Base-by-base conservation (phyloP, 306 rosid species). In the Vigna hirtella region DNA sequence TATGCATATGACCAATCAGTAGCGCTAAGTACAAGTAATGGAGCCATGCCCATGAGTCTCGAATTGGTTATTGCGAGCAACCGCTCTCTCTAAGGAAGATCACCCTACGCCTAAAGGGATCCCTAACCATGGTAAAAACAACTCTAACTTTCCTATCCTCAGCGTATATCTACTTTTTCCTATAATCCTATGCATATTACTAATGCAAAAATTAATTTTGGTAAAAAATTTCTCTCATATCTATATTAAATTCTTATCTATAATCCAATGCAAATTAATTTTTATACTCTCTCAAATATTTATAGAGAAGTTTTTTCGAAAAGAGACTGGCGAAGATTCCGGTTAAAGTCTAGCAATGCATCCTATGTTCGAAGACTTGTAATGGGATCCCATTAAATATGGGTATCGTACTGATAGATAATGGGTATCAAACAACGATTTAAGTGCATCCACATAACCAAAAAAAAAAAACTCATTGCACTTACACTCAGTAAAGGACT, bases 401-500 rank as follows among this genome's bases (percentile, higher is more conserved):
- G 16, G 77, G 11, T 11, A 42, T 40, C 13, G 30, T 11, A 63
- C 26, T 47, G 20, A 47, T 16, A 13, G 24, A 36, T 74, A 2
- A 42, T 42, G 12, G 47, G 47, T 13, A 49, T 5, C 40, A 57
- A 66, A 66, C 12, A 22, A 66, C 42, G 55, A 34, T 16, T 26
- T 61, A 11, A 20, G 65, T 47, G 79, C 42, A 45, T 28, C 24
- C 8, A 47, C 50, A 14, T 53, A 47, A 24, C 18, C 34, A 30
- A 30, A 4, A 30, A 30, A 52, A 52, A 66, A 36, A 76, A 65
- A 38, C 14, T 56, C 28, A 17, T 16, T 32, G 67, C 7, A 77
- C 73, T 79, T 75, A 63, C 66, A 71, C 85, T 58, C 24, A 36
- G 71, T 81, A 67, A 82, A 66, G 48, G 47, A 76, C 70, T 52